Evolutionary conservation across 352 stramenopile species (phyloP).

Genomic region (Phytophthora foliorum): DNA sequence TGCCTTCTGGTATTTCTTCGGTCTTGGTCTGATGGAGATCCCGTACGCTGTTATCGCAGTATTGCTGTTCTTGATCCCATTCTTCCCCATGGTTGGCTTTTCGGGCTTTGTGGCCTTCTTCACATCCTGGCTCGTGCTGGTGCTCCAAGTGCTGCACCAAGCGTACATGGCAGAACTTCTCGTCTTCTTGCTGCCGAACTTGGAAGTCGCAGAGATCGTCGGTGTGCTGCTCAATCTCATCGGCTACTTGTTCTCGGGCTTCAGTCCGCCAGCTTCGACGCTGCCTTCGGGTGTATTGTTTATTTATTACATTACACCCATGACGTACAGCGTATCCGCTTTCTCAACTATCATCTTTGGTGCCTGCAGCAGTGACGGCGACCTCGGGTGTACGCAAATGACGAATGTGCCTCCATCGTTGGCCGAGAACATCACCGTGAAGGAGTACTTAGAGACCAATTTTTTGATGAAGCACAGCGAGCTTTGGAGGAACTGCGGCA

Average conservation of each 20-base stretch:
- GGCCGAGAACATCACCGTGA: constrained; percentile 35
- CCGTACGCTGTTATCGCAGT: constrained; percentile 53
- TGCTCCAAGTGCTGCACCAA: constrained; percentile 26
- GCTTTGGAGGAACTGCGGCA: constrained; percentile 34
- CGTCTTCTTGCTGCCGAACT: constrained; percentile 36
- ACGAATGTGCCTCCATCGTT: constrained; percentile 45
- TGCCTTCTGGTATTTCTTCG: too few relatives aligned
- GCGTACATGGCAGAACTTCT: constrained; percentile 39
- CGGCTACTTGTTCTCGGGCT: constrained; percentile 32
- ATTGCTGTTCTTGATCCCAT: constrained; percentile 28
- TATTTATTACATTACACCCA: constrained; percentile 28
- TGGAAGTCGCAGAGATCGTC: constrained; percentile 55
- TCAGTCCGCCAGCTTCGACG: constrained; percentile 25
- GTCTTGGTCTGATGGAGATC: constrained; percentile 24
- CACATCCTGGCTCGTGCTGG: constrained; percentile 26
- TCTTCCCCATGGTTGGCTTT: constrained; percentile 33
- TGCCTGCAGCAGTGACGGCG: constrained; percentile 31
- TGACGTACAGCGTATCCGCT: not conserved
- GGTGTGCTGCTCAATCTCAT: constrained; percentile 32
- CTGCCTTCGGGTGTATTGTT: constrained; percentile 22
- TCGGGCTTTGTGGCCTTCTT: constrained; percentile 19
- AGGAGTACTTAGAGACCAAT: constrained; percentile 38
- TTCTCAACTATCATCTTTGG: constrained; percentile 6
- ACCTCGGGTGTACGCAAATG: constrained; percentile 38
- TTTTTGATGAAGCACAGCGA: constrained; percentile 53